phyloP scores from a whole-genome alignment of 768 basidiomycete species.

The Termitomyces sp. region DNA sequence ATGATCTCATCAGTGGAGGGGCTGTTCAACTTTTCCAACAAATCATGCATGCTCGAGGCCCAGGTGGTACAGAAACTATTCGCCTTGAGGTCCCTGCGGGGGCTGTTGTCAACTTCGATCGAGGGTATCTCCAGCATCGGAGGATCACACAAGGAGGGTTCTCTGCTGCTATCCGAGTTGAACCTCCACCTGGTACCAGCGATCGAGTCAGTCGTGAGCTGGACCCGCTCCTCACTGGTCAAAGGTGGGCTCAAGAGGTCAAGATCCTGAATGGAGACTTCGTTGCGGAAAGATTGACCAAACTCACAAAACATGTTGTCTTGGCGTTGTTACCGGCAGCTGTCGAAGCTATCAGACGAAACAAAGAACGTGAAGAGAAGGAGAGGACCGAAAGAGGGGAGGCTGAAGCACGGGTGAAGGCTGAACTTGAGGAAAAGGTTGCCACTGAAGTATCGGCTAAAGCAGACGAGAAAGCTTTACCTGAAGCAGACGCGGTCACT shows the following conservation, averaged over 20 bases:
- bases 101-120: constrained; percentile 54
- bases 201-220: constrained; percentile 55
- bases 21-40: constrained; percentile 83
- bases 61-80: constrained; percentile 58
- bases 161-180: constrained; percentile 57
- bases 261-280: constrained; percentile 77
- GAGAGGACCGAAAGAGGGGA: constrained; percentile 36
- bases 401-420: constrained; percentile 30
- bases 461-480: constrained; percentile 25
- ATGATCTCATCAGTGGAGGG: constrained; percentile 76
- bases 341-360: constrained; percentile 52
- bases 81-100: constrained; percentile 72
- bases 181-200: constrained; percentile 39
- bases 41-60: constrained; percentile 57
- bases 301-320: constrained; percentile 64
- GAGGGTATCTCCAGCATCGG: constrained; percentile 43
- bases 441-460: constrained; percentile 25
- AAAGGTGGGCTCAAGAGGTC: constrained; percentile 87
- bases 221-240: constrained; percentile 73
- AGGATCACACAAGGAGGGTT: constrained; percentile 41
- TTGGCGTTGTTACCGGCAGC: constrained; percentile 79
- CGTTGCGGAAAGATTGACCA: constrained; percentile 57
- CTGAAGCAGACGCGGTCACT: constrained; percentile 26
- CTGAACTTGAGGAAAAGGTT: constrained; percentile 26
- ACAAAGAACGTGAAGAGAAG: constrained; percentile 53